These are phyloP conservation scores for Endoconidiophora laricicola DNA, from an alignment of 2,329 filamentous ascomycete species.

Conservation along the genomic window DNA sequence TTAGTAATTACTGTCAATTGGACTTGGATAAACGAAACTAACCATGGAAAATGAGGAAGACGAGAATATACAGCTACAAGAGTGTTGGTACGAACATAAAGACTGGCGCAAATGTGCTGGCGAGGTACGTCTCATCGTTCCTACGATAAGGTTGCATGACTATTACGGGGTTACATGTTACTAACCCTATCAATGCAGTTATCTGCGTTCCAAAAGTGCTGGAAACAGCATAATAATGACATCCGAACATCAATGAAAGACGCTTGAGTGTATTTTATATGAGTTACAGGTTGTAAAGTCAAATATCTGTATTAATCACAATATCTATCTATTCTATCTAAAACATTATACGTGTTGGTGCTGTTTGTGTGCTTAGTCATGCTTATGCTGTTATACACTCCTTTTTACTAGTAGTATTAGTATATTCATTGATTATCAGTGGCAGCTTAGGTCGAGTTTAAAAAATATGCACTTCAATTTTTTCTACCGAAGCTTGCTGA, in stretches of 20 bases:
- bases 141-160: too few species aligned
- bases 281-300: neutral
- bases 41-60: constrained; percentile 30
- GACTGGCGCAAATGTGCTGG: constrained; percentile 82
- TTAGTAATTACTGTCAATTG: neutral
- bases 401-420: too few species aligned
- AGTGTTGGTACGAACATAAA: constrained; percentile 91
- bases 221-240: constrained; percentile 81
- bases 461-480: too few species aligned
- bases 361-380: constrained; percentile 3
- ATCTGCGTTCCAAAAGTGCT: constrained; percentile 76
- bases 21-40: too few species aligned
- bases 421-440: too few species aligned
- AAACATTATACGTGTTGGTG: too few species aligned
- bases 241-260: constrained; percentile 65
- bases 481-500: too few species aligned
- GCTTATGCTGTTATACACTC: neutral
- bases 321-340: too few species aligned
- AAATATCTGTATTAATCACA: neutral
- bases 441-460: too few species aligned
- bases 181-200: constrained; percentile 39
- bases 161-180: neutral
- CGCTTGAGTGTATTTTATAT: constrained; percentile 20
- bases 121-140: constrained; percentile 46
- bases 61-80: constrained; percentile 79